These are phyloP conservation scores for Candida dajiaensis DNA, from an alignment of 805 yeast species.

Conservation along the genomic window DNA sequence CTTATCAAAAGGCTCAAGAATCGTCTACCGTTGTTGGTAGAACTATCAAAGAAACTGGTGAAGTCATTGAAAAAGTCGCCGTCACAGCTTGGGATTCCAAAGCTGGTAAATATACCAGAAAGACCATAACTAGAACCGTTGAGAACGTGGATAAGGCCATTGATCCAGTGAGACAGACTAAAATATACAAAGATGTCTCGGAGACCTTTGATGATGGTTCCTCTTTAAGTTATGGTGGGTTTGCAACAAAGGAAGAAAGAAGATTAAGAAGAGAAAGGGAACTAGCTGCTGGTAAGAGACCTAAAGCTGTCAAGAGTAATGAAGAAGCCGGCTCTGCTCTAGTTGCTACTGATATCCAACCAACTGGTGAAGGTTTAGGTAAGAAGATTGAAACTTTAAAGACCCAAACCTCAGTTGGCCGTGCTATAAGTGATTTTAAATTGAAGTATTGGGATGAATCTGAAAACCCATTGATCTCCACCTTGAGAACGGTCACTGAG, in stretches of 20 bases:
- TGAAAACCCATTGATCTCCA: slow-evolving; percentile 83
- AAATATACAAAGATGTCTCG: slow-evolving; percentile 81
- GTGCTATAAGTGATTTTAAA: slow-evolving; percentile 51
- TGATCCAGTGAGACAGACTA: slow-evolving; percentile 90
- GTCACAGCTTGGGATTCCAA: slow-evolving; percentile 94
- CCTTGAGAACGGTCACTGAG: slow-evolving; percentile 72
- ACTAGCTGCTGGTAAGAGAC: slow-evolving; percentile 50
- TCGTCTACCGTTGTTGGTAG: slow-evolving; percentile 63
- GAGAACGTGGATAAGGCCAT: slow-evolving; percentile 79
- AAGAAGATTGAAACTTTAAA: slow-evolving; percentile 63
- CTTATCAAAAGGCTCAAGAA: slow-evolving; percentile 79
- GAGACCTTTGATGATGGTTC: slow-evolving; percentile 92
- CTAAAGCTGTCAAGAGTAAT: slow-evolving; percentile 67
- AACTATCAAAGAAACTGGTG: slow-evolving; percentile 85
- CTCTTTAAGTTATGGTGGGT: slow-evolving; percentile 86
- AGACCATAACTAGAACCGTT: slow-evolving; percentile 76
- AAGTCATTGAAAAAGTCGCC: slow-evolving; percentile 86
- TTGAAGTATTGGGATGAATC: slow-evolving; percentile 81
- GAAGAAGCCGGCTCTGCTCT: slow-evolving; percentile 79
- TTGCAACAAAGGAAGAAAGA: slow-evolving; percentile 79
- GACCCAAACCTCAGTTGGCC: slow-evolving; percentile 65
- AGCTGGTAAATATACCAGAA: slow-evolving; percentile 83
- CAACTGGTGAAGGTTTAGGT: slow-evolving; percentile 61
- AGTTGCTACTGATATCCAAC: slow-evolving; percentile 75
- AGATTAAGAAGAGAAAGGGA: slow-evolving; percentile 61